These are phyloP conservation scores for Cajanus cajan DNA, from an alignment of 306 rosid species.

Conservation along the genomic window DNA sequence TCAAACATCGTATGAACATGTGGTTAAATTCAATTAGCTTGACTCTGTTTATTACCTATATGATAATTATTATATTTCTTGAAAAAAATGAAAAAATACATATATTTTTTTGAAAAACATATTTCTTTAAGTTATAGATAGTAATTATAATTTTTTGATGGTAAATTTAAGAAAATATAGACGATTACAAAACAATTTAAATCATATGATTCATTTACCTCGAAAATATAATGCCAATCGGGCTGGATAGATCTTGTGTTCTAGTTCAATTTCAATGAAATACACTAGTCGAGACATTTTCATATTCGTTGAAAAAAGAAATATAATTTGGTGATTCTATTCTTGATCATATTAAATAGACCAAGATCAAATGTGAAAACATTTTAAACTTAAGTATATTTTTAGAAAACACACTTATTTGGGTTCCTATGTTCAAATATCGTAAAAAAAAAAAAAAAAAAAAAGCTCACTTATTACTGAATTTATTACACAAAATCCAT, in stretches of 20 bases:
- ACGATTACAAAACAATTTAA: not conserved
- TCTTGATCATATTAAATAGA: too few relatives aligned
- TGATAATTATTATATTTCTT: not conserved
- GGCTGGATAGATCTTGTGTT: not conserved
- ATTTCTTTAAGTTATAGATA: not conserved
- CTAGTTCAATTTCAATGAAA: not conserved
- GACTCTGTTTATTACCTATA: not conserved
- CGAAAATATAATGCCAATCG: not conserved
- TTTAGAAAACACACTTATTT: too few relatives aligned
- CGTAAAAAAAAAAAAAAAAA: too few relatives aligned
- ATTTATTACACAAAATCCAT: too few relatives aligned
- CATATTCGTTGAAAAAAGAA: too few relatives aligned
- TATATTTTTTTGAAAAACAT: too few relatives aligned
- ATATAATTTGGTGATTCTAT: too few relatives aligned
- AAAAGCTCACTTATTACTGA: too few relatives aligned
- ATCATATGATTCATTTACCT: not conserved
- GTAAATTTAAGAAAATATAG: not conserved
- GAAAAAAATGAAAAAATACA: too few relatives aligned
- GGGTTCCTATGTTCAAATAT: too few relatives aligned
- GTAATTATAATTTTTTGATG: not conserved
- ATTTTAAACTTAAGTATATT: too few relatives aligned
- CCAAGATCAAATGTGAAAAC: too few relatives aligned
- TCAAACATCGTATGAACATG: not conserved
- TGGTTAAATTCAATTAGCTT: not conserved
- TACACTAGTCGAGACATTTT: not conserved